Evolutionary conservation across 768 basidiomycete genomes (phyloP).

Genomic region (Trametes meyenii): DNA sequence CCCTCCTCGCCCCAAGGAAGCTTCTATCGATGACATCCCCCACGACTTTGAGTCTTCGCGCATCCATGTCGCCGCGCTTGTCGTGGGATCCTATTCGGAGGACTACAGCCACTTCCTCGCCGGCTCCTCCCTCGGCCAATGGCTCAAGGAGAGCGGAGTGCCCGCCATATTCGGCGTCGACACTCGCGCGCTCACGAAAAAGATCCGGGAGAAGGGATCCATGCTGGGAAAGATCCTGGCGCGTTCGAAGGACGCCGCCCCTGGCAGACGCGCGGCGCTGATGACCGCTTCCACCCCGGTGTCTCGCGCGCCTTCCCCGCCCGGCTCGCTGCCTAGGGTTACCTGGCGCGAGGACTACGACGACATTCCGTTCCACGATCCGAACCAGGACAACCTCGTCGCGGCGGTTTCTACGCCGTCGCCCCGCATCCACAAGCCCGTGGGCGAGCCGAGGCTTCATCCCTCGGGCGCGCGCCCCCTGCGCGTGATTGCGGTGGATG

Average conservation of each 20-base stretch:
- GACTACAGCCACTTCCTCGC: constrained; percentile 96
- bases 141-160: constrained; percentile 94
- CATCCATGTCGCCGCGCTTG: constrained; percentile 90
- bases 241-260: constrained; percentile 51
- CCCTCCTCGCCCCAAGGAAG: constrained; percentile 61
- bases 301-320: constrained; percentile 57
- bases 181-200: constrained; percentile 96
- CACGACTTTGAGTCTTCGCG: constrained; percentile 90
- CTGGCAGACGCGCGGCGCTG: constrained; percentile 39
- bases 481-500: constrained; percentile 89
- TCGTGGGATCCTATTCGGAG: constrained; percentile 92
- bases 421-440: constrained; percentile 71
- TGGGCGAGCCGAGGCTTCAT: constrained; percentile 58
- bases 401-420: constrained; percentile 78
- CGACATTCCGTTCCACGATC: constrained; percentile 83
- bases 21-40: constrained; percentile 57
- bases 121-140: constrained; percentile 79
- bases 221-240: constrained; percentile 87
- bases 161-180: constrained; percentile 97
- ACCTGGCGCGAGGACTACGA: constrained; percentile 85
- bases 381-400: constrained; percentile 89
- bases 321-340: constrained; percentile 40
- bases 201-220: constrained; percentile 90
- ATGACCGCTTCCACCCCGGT: constrained; percentile 42
- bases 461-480: constrained; percentile 73